These are phyloP conservation scores for Akanthomyces dipterigenus DNA, from an alignment of 2,329 filamentous ascomycete species.

Conservation along the genomic window DNA sequence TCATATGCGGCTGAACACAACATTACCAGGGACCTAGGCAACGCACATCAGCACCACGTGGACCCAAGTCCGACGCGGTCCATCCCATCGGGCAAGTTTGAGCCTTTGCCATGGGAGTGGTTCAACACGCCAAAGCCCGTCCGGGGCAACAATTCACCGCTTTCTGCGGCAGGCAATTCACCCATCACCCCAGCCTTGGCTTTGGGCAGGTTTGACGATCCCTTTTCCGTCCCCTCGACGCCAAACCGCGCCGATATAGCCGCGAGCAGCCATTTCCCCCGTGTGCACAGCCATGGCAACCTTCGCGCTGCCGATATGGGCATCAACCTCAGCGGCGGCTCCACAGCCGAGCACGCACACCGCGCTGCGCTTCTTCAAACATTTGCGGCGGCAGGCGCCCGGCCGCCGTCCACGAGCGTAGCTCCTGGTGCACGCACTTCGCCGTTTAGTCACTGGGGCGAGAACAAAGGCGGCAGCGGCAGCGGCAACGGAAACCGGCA, in stretches of 20 bases:
- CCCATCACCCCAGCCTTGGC: not conserved
- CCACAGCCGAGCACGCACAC: slow-evolving; percentile 25
- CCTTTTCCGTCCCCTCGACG: slow-evolving; percentile 2
- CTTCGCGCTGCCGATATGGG: slow-evolving; percentile 13
- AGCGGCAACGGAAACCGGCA: slow-evolving; percentile 14
- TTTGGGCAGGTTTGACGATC: slow-evolving; percentile 7
- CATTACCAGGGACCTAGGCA: slow-evolving; percentile 46
- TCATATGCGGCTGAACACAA: slow-evolving; percentile 46
- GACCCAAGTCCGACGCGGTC: slow-evolving; percentile 24
- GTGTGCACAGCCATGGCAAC: slow-evolving; percentile 13
- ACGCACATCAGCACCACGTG: slow-evolving; percentile 25
- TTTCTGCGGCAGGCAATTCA: slow-evolving; percentile 5
- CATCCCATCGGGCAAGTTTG: slow-evolving; percentile 26
- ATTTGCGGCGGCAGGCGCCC: slow-evolving; percentile 18
- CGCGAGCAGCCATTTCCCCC: not conserved
- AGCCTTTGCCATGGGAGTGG: slow-evolving; percentile 44
- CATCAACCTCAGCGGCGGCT: slow-evolving; percentile 12
- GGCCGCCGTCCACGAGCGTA: not conserved
- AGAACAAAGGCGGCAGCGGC: slow-evolving; percentile 6
- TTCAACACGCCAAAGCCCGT: slow-evolving; percentile 33
- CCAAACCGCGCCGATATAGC: not conserved
- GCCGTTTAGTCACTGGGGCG: slow-evolving; percentile 25
- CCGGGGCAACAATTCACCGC: slow-evolving; percentile 3
- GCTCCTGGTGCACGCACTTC: slow-evolving; percentile 21
- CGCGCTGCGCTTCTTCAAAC: slow-evolving; percentile 30